A percentile compares a stretch with the other conserved stretches of the same genome.
Conservation (phyloP, 768 basidiomycete species). For the Hemileccinum impolitum region DNA sequence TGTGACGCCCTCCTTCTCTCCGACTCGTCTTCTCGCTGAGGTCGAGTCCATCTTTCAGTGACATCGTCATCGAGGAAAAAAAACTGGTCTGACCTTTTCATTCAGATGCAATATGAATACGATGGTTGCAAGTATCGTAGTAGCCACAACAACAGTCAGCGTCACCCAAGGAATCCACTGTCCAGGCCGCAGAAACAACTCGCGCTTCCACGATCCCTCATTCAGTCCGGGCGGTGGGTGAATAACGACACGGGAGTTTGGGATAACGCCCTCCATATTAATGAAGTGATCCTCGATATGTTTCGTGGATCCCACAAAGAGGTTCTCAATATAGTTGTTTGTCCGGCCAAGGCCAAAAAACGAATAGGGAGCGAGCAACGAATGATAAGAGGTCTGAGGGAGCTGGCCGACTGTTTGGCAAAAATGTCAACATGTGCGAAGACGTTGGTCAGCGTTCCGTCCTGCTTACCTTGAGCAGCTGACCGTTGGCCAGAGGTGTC, state of each 20-base stretch:
- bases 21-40: constrained; percentile 87
- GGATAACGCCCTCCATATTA: constrained; percentile 95
- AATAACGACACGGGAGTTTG: constrained; percentile 96
- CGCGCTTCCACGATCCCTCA: constrained; percentile 68
- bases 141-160: constrained; percentile 75
- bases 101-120: constrained; percentile 86
- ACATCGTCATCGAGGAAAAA: background rate
- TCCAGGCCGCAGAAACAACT: constrained; percentile 89
- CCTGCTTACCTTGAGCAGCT: constrained; percentile 75
- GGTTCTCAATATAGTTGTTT: constrained; percentile 99
- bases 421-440: constrained; percentile 1
- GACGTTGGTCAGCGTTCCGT: background rate
- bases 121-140: constrained; percentile 69
- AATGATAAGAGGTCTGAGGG: constrained; percentile 88
- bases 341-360: constrained; percentile 97
- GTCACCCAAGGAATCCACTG: constrained; percentile 99
- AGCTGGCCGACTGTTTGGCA: constrained; percentile 76
- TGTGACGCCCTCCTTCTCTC: constrained; percentile 87
- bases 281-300: constrained; percentile 72
- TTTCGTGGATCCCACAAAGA: constrained; percentile 91
- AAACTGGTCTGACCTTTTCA: constrained; percentile 74
- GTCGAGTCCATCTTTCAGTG: constrained; percentile 1
- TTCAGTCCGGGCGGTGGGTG: constrained; percentile 62
- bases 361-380: constrained; percentile 87
- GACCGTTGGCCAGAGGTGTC: constrained; percentile 86